Evolutionary conservation across 2,329 filamentous ascomycete species (phyloP).

Genomic region (Cadophora sp.): DNA sequence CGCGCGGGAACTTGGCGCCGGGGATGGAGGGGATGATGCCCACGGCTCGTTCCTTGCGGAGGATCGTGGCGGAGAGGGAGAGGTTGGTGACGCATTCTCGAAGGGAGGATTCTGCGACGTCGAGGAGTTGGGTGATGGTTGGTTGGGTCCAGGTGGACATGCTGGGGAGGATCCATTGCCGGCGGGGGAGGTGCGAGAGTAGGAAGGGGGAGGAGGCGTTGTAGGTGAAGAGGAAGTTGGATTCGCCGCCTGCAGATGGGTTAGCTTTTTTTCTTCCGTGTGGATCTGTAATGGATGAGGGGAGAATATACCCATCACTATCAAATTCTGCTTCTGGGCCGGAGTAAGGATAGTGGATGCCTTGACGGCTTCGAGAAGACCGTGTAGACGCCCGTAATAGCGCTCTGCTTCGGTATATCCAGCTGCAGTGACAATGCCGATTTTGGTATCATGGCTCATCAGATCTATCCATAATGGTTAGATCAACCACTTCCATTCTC

Average conservation of each 20-base stretch:
- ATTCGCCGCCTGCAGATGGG: slow-evolving; percentile 70
- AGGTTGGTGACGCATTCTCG: slow-evolving; percentile 82
- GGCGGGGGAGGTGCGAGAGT: slow-evolving; percentile 69
- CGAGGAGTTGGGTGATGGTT: slow-evolving; percentile 81
- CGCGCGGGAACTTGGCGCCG: slow-evolving; percentile 75
- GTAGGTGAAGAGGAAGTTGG: slow-evolving; percentile 92
- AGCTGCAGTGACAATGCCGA: slow-evolving; percentile 96
- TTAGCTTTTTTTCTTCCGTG: neutral
- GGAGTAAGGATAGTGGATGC: slow-evolving; percentile 63
- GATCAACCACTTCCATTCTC: too few relatives aligned
- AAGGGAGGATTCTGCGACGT: slow-evolving; percentile 86
- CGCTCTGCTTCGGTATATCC: slow-evolving; percentile 88
- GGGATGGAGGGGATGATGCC: slow-evolving; percentile 74
- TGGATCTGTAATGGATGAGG: neutral
- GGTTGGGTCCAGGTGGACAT: slow-evolving; percentile 79
- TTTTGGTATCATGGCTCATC: slow-evolving; percentile 77
- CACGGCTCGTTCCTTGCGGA: slow-evolving; percentile 89
- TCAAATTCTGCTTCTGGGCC: slow-evolving; percentile 75
- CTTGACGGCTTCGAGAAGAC: slow-evolving; percentile 81
- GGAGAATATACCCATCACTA: slow-evolving; percentile 73
- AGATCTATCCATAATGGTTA: slow-evolving; percentile 61
- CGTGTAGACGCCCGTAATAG: slow-evolving; percentile 87
- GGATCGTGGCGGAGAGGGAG: slow-evolving; percentile 77
- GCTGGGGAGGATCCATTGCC: slow-evolving; percentile 77
- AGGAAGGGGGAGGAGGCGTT: slow-evolving; percentile 68